Evolutionary conservation across 2,329 filamentous ascomycete genomes (phyloP), one percentile per base, ranked within the genome.

Genomic region (Cladosporium sphaerospermum): DNA sequence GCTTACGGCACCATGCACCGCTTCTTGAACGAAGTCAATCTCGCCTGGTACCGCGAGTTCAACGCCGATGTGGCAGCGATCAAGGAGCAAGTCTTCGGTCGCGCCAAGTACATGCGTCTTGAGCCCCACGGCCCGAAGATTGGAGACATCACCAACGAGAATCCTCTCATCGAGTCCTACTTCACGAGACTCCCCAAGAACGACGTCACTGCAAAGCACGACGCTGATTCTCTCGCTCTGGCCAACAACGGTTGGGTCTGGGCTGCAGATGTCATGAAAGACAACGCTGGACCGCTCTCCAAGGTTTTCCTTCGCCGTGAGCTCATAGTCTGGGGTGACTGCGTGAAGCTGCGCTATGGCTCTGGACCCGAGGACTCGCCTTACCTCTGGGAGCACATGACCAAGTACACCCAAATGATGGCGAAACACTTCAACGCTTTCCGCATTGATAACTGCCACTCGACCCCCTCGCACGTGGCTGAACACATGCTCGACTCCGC

Each of bases 161-260:
- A 82, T 63, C 91, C 93, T 10, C 75, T 99, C 28, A 89, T 96
- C 58, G 93, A 99, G 74, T 79, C 87, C 0, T 99, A 99, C 73
- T 99, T 99, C 71, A 97, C 93, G 0, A 83, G 92, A 28, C 76
- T 99, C 39, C 88, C 91, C 1, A 68, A 80, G 31, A 96, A 95
- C 62, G 82, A 86, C 9, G 82, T 78, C 9, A 96, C 93, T 0
- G 78, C 83, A 56, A 84, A 88, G 64, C 86, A 95, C 64, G 84
- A 84, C 54, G 78, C 84, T 1, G 85, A 85, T 54, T 85, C 90
- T 41, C 78, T 95, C 43, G 88, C 89, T 2, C 74, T 99, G 48
- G 91, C 85, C 39, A 97, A 97, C 72, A 99, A 99, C 66, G 93
- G 93, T 41, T 99, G 93, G 93, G 91, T 99, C 8, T 99, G 93